Evolutionary conservation across 805 yeast genomes (phyloP), one percentile per base, ranked within the genome.

Genomic region (Kregervanrija pseudodelftensis): DNA sequence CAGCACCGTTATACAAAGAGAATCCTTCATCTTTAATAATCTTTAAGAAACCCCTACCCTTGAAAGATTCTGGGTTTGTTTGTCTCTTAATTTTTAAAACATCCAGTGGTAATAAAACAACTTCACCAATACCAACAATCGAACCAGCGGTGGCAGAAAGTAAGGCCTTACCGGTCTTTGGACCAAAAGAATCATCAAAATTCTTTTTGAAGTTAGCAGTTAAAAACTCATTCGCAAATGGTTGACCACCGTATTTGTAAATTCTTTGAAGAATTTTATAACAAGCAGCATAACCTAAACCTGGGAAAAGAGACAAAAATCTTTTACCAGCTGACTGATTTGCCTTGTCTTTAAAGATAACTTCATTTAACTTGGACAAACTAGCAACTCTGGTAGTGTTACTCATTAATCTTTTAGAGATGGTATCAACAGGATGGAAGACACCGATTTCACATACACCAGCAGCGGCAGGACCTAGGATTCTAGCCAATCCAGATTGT

Each of bases 51-150:
- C 99, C 98, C 73, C 99, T 85, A 57, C 99, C 99, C 68, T 82
- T 84, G 79, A 93, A 93, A n/a, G 98, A 73, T 68, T 91, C 99
- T n/a, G 99, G 99, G 74, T 93, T 93, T 44, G 99, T 93, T 75
- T 93, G 99, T 73, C 98, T 90, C 73, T 93, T 93, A 69, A 93
- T 93, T 74, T 93, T 93, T 63, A 93, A 74, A 36, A 93, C 98
- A 64, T 93, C 99, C 57, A 93, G 76, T 33, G 99, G 99, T 60
- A 93, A 76, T 57, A 93, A 73, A 33, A 93, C 90, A 63, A 93
- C 88, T 70, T 93, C 99, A 69, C 97, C 99, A 63, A 93, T 91
- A 58, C 99, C 99, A 54, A 93, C 89, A 53, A 93, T 56, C 32
- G 96, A 87, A 60, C 99, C 99, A 30, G 99, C 98, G 51, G 97